Percentiles rank a stretch among this genome's conserved stretches.
Evolutionary conservation across 768 basidiomycete genomes (phyloP).

Genomic region (Hygrocybe punicea): DNA sequence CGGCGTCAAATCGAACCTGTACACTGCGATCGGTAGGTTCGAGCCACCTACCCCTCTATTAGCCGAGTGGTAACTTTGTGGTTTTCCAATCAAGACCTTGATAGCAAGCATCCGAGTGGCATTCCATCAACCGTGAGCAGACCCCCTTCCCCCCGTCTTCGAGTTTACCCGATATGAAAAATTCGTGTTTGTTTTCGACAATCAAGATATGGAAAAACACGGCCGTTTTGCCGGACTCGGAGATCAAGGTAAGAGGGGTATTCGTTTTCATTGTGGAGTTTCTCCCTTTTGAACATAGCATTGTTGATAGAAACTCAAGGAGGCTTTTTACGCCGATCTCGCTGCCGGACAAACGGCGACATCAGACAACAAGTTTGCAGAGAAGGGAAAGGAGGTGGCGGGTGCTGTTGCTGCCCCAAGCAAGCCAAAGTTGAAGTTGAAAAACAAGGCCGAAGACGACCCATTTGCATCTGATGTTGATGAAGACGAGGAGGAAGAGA

Average conservation of each 20-base stretch:
- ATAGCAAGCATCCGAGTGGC: conserved; percentile 75
- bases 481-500: conserved; percentile 16
- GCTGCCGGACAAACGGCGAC: conserved; percentile 18
- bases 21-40: conserved; percentile 54
- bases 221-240: conserved; percentile 53
- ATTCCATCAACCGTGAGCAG: conserved; percentile 60
- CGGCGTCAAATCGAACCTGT: conserved; percentile 71
- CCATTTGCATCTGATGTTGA: conserved; percentile 58
- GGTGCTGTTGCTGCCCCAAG: conserved; percentile 1
- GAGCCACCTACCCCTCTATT: neutral
- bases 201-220: conserved; percentile 68
- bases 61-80: neutral
- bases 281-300: neutral
- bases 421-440: conserved; percentile 45
- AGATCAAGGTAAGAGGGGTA: conserved; percentile 51
- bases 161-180: neutral
- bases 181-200: neutral
- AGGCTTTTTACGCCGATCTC: conserved; percentile 55
- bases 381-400: conserved; percentile 2
- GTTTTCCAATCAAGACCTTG: conserved; percentile 48
- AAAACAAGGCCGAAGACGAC: conserved; percentile 49
- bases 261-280: neutral
- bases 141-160: neutral
- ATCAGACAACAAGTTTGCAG: neutral
- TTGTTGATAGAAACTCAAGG: conserved; percentile 54